Evolutionary conservation across 2,329 filamentous ascomycete species (phyloP), one percentile per base, ranked within the genome.

Genomic region (Ilyonectria destructans): DNA sequence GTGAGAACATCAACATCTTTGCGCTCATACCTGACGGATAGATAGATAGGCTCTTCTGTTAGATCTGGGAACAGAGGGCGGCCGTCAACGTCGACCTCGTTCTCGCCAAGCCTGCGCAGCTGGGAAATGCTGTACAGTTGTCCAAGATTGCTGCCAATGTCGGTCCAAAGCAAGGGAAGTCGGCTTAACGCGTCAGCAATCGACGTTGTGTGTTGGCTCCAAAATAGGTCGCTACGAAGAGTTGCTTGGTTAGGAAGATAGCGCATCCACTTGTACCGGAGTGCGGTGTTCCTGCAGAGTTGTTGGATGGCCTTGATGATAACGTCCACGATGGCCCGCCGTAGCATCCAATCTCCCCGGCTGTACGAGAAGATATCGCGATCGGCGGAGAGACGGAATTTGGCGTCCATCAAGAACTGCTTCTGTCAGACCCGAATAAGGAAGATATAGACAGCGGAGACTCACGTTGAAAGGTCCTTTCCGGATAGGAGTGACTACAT

Each of bases 191-290:
- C 19, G 6, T 15, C 10, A 15, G 15, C 21, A 19, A 48, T 48
- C 3, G 45, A 23, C 19, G 19, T 13, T 5, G 45, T 23, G 1
- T 48, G 5, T 48, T 48, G 19, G 13, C 9, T 15, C 45, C 45
- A 48, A 15, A 48, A 48, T 7, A 19, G 45, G 23, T 48, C 45
- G 4, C 45, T 8, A 19, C 19, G 7, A 48, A 48, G 19, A 23
- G 21, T 13, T 13, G 19, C 19, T 2, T 48, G 5, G 12, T 6
- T 23, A 21, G 59, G 59, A 10, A 62, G 40, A 29, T 56, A 62
- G 23, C 49, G 12, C 29, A 62, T 55, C 59, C 59, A 62, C 13
- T 8, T 13, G 15, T 56, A 62, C 19, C 13, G 37, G 7, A 62
- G 49, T 21, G 49, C 56, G 17, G 37, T 10, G 8, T 62, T 19